These are phyloP conservation scores for Lenwebbia sp. DNA, from an alignment of 345 rosid genomes.

Conservation along the genomic window DNA sequence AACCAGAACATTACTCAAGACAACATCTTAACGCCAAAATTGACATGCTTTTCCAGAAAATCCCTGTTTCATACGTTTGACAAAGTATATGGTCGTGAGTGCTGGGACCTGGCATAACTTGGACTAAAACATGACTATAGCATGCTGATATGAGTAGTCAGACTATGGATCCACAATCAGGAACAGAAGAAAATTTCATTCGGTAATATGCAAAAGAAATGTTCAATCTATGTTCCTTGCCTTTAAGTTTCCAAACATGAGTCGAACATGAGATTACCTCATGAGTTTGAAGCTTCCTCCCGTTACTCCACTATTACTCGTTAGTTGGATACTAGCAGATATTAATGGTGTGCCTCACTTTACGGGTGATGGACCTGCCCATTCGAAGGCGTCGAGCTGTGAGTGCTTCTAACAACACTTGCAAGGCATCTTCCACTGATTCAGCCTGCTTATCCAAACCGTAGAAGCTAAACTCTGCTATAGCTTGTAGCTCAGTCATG, in stretches of 20 bases:
- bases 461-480: slow-evolving; percentile 38
- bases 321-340: slow-evolving; percentile 19
- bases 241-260: neutral
- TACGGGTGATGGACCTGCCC: slow-evolving; percentile 91
- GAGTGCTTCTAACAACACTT: slow-evolving; percentile 52
- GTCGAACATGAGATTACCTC: neutral
- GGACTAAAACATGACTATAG: neutral
- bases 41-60: neutral
- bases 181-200: neutral
- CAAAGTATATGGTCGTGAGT: neutral
- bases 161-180: neutral
- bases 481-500: slow-evolving; percentile 56
- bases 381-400: slow-evolving; percentile 73
- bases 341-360: slow-evolving; percentile 30
- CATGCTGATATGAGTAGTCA: neutral
- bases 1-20: neutral
- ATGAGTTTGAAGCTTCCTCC: neutral
- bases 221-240: neutral
- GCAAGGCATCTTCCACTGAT: slow-evolving; percentile 62
- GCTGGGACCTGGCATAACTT: neutral
- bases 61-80: neutral
- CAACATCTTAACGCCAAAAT: neutral
- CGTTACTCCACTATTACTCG: neutral
- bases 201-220: neutral
- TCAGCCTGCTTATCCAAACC: slow-evolving; percentile 53